Base-by-base conservation (phyloP, 495 filamentous ascomycete genomes). In the Lichenothelia convexa region DNA sequence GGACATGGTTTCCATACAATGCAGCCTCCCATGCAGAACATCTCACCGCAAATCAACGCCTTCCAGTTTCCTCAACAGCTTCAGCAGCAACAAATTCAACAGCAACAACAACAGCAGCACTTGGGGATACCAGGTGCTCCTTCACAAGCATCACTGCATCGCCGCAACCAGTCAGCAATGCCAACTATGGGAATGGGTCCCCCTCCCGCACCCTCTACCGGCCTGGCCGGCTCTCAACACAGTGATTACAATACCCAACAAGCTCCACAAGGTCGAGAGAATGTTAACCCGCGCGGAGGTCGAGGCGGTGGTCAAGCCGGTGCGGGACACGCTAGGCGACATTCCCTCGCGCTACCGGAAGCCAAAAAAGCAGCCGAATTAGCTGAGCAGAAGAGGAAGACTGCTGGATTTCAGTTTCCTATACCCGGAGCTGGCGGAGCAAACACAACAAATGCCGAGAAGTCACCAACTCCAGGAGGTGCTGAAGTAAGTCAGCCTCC, bases 341-440 rank as follows among this genome's bases (percentile, higher is more conserved):
- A 97, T 58, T 97, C 89, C 15, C 69, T 97, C 37, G 91, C 85
- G 32, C 60, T 97, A 38, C 81, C 86, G 3, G 89, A 97, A 56
- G 89, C 89, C 19, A 95, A 93, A 65, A 94, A 93, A 61, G 91
- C 91, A 20, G 89, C 89, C 30, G 89, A 97, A 54, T 56, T 93
- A 15, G 89, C 89, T 30, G 91, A 97, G 60, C 86, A 93, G 59
- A 95, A 94, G 61, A 70, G 87, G 50, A 89, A 83, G 18, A 86
- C 86, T 9, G 79, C 81, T 40, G 80, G 72, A 13, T 97, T 97
- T 56, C 91, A 95, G 55, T 97, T 97, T 54, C 91, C 89, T 33
- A 69, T 75, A 30, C 78, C 89, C 36, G 67, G 67, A n/a, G 67
- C 72, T 50, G 59, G 67, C 33, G 63, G 64, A 27, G 52, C 60